Conservation (phyloP, 371 early-diverging fungal species). For the Saksenaea oblongispora region DNA sequence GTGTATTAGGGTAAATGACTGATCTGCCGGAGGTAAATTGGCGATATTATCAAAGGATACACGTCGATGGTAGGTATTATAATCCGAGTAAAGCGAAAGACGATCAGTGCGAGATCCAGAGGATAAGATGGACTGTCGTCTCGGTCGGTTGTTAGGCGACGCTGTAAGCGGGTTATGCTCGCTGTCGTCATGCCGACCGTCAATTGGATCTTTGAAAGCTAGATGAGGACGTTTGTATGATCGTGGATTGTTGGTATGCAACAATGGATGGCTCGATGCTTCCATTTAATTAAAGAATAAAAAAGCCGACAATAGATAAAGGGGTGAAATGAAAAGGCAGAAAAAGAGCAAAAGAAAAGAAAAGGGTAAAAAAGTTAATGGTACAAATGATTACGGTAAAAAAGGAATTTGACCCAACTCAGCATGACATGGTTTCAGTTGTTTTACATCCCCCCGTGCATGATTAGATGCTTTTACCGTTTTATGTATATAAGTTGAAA, state of each 20-base stretch:
- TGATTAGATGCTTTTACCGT: background rate
- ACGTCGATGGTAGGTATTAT: constrained; percentile 16
- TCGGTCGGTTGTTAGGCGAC: background rate
- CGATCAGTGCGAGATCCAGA: background rate
- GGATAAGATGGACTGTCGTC: background rate
- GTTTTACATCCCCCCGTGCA: background rate
- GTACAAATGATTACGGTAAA: no score
- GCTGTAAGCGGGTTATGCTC: background rate
- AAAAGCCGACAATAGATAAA: background rate
- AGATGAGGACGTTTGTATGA: background rate
- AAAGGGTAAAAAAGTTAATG: no score
- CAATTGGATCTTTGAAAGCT: background rate
- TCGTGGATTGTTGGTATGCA: background rate
- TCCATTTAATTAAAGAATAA: background rate
- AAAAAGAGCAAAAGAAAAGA: constrained; percentile 1
- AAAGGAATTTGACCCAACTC: no score
- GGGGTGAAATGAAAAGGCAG: background rate
- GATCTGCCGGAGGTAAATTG: constrained; percentile 7
- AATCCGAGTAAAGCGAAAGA: constrained; percentile 6
- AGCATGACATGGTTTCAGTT: no score
- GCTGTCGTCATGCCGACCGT: background rate
- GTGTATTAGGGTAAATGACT: constrained; percentile 21
- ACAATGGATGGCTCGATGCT: background rate
- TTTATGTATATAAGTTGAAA: background rate
- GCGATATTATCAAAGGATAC: constrained; percentile 33